phyloP scores from a whole-genome alignment of 1,284 basidiomycete species.

The Moesziomyces globuligerus region DNA sequence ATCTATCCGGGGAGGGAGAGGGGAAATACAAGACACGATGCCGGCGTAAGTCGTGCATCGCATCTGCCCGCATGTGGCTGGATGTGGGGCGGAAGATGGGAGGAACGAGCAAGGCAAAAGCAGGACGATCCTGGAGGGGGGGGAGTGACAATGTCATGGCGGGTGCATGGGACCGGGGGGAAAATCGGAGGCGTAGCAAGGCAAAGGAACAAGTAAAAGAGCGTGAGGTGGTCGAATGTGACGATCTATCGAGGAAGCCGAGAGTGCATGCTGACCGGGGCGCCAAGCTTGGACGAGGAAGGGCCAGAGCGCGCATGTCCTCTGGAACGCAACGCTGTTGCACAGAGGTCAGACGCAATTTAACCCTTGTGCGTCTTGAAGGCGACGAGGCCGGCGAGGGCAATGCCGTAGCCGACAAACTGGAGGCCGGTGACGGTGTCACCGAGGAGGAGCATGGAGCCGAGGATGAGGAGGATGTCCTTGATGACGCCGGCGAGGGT shows the following conservation, averaged over 20 bases:
- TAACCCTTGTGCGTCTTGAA: conserved; percentile 81
- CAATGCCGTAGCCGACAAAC: conserved; percentile 86
- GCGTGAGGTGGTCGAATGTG: background rate
- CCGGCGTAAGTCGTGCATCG: no score
- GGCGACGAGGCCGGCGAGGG: conserved; percentile 80
- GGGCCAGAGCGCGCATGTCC: no score
- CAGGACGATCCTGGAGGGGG: no score
- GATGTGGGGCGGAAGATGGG: background rate
- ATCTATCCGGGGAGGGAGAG: conserved; percentile 29
- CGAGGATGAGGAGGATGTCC: conserved; percentile 93
- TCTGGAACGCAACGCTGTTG: no score
- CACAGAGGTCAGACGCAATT: conserved; percentile 2
- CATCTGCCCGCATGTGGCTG: no score
- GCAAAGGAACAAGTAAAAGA: background rate
- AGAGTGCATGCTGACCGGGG: background rate
- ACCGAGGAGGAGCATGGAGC: conserved; percentile 85
- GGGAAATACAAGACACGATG: conserved; percentile 19
- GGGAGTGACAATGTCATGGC: background rate
- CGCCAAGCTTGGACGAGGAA: background rate
- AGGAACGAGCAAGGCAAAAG: no score
- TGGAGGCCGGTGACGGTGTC: conserved; percentile 82
- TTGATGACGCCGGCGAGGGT: conserved; percentile 92
- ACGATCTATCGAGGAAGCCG: no score
- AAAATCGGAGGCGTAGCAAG: background rate
- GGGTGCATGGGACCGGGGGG: background rate